These are phyloP conservation scores for Prunus mira DNA, from an alignment of 306 rosid species.

Conservation along the genomic window DNA sequence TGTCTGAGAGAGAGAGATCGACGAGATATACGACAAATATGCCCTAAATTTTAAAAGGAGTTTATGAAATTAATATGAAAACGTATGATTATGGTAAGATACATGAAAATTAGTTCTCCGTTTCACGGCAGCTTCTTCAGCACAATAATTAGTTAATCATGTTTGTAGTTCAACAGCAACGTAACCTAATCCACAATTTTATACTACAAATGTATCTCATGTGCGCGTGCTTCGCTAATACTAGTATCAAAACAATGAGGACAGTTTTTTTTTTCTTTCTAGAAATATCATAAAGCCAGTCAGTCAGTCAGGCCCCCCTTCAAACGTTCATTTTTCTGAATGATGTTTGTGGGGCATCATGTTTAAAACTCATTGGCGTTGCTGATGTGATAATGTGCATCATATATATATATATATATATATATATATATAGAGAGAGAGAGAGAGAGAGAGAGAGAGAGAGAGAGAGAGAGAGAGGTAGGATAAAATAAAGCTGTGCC, in stretches of 20 bases:
- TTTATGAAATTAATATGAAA: no score
- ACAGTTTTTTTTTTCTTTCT: neutral
- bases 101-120: neutral
- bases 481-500: slow-evolving; percentile 2
- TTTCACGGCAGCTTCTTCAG: neutral
- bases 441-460: no score
- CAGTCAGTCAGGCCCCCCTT: neutral
- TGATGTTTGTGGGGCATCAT: neutral
- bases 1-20: no score
- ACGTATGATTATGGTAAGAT: no score
- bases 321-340: neutral
- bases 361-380: neutral
- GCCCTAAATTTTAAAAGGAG: no score
- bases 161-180: neutral
- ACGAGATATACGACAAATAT: no score
- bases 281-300: neutral
- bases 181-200: neutral
- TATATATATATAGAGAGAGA: neutral
- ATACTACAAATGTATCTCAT: neutral
- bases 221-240: neutral
- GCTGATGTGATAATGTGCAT: slow-evolving; percentile 7
- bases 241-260: neutral
- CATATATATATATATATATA: neutral
- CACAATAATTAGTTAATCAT: neutral
- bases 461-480: no score